These are phyloP conservation scores for Musa beccarii DNA, from an alignment of 176 grass and related monocot species.

Conservation along the genomic window DNA sequence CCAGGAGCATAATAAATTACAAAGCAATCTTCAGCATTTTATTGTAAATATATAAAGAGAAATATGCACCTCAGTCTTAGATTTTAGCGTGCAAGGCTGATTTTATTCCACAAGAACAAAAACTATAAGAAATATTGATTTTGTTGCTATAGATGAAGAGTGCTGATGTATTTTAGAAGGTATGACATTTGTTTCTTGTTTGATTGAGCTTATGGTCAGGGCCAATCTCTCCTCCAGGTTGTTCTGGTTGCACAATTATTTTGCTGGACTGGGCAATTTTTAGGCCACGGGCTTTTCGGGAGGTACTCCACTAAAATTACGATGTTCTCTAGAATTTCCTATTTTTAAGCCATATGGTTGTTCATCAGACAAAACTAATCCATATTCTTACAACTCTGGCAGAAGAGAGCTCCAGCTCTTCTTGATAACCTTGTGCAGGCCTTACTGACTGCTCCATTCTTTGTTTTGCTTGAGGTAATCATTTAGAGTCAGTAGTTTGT, in stretches of 20 bases:
- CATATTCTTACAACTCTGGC: not conserved
- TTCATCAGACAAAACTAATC: not conserved
- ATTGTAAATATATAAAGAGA: no score
- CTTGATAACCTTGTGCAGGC: conserved; percentile 10
- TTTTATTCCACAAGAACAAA: no score
- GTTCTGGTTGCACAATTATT: conserved; percentile 14
- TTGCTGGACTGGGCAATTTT: conserved; percentile 20
- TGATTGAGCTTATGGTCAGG: not conserved
- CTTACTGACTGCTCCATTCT: conserved; percentile 12
- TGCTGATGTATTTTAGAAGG: not conserved
- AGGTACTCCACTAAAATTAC: not conserved
- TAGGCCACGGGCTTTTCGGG: conserved; percentile 18
- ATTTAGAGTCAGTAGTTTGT: not conserved
- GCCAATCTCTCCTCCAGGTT: conserved; percentile 15
- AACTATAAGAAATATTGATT: no score
- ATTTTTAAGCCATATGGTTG: not conserved
- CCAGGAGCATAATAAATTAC: no score
- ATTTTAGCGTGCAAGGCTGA: no score
- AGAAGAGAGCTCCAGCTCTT: conserved; percentile 24
- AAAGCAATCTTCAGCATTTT: no score
- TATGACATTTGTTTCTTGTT: not conserved
- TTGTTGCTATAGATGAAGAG: not conserved
- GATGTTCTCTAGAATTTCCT: not conserved
- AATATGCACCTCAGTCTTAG: no score
- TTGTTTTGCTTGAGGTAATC: conserved; percentile 20